Evolutionary conservation across 2,329 filamentous ascomycete species (phyloP).

Genomic region (Sporothrix curviconia): DNA sequence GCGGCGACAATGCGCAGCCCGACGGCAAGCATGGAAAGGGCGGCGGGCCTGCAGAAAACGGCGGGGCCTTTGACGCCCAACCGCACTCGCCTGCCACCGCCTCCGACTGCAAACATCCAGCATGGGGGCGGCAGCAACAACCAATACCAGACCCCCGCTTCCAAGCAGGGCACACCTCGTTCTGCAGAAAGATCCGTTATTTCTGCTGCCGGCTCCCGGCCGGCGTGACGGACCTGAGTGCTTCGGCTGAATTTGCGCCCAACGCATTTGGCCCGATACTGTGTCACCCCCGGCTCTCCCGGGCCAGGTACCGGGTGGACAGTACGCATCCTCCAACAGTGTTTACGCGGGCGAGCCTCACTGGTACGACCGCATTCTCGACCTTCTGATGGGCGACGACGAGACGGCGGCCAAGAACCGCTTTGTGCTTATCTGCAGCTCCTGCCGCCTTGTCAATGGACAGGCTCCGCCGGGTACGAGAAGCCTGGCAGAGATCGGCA

Average conservation of each 20-base stretch:
- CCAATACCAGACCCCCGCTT: background rate
- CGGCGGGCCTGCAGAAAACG: constrained; percentile 9
- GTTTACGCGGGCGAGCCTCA: constrained; percentile 40
- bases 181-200: background rate
- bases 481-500: constrained; percentile 69
- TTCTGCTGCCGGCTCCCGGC: constrained; percentile 19
- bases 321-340: constrained; percentile 24
- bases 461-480: constrained; percentile 86
- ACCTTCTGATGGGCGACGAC: constrained; percentile 88
- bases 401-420: constrained; percentile 89
- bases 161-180: background rate
- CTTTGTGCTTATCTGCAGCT: constrained; percentile 74
- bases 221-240: constrained; percentile 23
- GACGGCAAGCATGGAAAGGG: constrained; percentile 18
- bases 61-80: constrained; percentile 23
- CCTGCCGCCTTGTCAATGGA: constrained; percentile 85
- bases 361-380: constrained; percentile 94
- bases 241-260: constrained; percentile 62
- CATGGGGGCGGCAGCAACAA: no score
- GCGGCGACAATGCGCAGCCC: background rate
- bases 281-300: background rate
- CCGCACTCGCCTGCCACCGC: constrained; percentile 49
- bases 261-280: constrained; percentile 51
- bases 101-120: constrained; percentile 57
- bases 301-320: constrained; percentile 18